Evolutionary conservation across 371 early-diverging fungal species (phyloP), one percentile per base, ranked within the genome.

Genomic region (Apophysomyces trapeziformis): DNA sequence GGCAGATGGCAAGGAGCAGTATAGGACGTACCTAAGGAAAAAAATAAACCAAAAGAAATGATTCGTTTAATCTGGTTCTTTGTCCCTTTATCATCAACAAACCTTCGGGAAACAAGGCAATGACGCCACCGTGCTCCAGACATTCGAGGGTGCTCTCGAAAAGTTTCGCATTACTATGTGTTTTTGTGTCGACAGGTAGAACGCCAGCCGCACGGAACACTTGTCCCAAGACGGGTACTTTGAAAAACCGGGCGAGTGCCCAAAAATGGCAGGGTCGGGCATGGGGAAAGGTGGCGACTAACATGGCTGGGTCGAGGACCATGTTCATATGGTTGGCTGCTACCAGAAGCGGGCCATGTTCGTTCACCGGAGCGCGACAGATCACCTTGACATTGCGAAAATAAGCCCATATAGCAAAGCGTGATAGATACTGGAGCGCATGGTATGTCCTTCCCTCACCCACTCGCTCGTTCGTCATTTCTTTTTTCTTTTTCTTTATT

Each of bases 21-120:
- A 65, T 86, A 84, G 5, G 86, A 86, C 14, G 86, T 86, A 14
- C 86, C 86, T 85, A 67, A 5, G 32, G 32, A 26, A 26, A 26
- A 3, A 26, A 26, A 26, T 0, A 1, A 26, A 21, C 21, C 21
- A 26, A 26, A 26, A 26, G 2, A 26, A n/a, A 58, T 77, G 80
- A 44, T 75, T 73, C 2, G 85, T 82, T 65, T 84, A 82, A 6
- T 85, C 83, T 35, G 86, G 84, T 13, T 82, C 84, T 85, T 65
- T 38, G 2, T 57, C 12, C 12, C 1, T 13, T 38, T n/a, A 9
- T 16, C 47, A 35, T 21, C 14, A 26, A 4, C 37, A 64, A 68
- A 81, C 87, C 87, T 76, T 87, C 87, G 9, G 87, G 87, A 65
- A 87, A 87, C 1, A 85, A 59, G 0, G 85, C 85, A 18, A 87